Conservation (phyloP, 2,329 filamentous ascomycete species). For the Hypoxylon sp. region DNA sequence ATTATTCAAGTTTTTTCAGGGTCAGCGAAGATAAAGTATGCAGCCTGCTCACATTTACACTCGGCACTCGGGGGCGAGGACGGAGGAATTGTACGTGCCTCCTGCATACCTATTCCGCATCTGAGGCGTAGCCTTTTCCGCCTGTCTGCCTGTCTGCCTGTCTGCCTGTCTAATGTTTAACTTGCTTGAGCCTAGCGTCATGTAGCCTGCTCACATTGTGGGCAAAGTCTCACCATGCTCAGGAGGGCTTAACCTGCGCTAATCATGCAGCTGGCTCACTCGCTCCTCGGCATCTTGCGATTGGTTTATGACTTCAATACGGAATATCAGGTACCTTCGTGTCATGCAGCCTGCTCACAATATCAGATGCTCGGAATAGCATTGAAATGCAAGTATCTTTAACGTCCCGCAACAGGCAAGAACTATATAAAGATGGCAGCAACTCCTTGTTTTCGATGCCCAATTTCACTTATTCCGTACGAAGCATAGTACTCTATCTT, state of each 20-base stretch:
- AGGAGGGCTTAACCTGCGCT: too few relatives aligned
- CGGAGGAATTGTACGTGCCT: constrained; percentile 25
- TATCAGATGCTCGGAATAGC: constrained; percentile 38
- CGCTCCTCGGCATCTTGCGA: too few relatives aligned
- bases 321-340: too few relatives aligned
- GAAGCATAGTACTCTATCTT: constrained; percentile 35
- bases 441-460: constrained; percentile 33
- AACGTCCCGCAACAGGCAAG: constrained; percentile 37
- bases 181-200: too few relatives aligned
- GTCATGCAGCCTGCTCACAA: constrained; percentile 35
- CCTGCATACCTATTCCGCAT: constrained; percentile 9
- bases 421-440: constrained; percentile 44
- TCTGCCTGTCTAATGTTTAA: too few relatives aligned
- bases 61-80: constrained; percentile 27
- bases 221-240: too few relatives aligned
- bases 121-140: constrained; percentile 6
- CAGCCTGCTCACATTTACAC: constrained; percentile 41
- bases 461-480: too few relatives aligned
- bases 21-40: constrained; percentile 32
- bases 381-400: constrained; percentile 26
- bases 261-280: too few relatives aligned
- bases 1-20: constrained; percentile 18
- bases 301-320: too few relatives aligned
- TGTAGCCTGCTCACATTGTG: constrained; percentile 36
- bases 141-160: too few relatives aligned